phyloP scores from a whole-genome alignment of 208 protist species.

The Balamuthia mandrillaris region DNA sequence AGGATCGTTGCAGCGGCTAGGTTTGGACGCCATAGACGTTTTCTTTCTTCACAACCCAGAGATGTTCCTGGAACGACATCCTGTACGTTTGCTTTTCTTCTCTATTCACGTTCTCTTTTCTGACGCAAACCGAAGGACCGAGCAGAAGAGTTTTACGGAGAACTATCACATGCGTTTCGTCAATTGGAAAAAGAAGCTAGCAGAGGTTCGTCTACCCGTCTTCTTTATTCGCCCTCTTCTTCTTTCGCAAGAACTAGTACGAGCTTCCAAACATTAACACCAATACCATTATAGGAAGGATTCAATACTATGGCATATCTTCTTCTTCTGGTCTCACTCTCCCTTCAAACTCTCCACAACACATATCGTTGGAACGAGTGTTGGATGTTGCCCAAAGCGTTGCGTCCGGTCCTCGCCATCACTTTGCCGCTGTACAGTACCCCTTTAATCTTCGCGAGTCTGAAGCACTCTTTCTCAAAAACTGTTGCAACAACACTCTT shows the following conservation, averaged over 20 bases:
- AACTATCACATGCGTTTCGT: not conserved
- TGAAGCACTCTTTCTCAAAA: no score
- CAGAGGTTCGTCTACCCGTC: not conserved
- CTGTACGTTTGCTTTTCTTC: not conserved
- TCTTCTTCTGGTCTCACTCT: no score
- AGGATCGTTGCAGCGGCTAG: not conserved
- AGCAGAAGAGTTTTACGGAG: not conserved
- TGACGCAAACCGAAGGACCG: not conserved
- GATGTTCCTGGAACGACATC: not conserved
- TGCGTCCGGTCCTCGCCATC: no score
- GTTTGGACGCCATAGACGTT: not conserved
- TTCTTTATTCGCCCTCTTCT: no score
- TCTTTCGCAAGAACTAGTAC: no score
- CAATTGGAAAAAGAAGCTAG: not conserved
- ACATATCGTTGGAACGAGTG: no score
- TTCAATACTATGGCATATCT: not conserved
- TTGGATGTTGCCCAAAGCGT: no score
- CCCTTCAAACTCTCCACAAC: no score
- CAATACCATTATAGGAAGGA: not conserved
- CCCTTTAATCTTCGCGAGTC: not conserved
- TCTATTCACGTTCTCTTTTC: not conserved
- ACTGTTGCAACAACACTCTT: no score
- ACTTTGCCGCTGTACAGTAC: not conserved
- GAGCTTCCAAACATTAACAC: no score
- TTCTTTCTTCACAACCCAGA: conserved; percentile 5